phyloP scores from a whole-genome alignment of 805 yeast species.

The Myxozyma kluyveri region DNA sequence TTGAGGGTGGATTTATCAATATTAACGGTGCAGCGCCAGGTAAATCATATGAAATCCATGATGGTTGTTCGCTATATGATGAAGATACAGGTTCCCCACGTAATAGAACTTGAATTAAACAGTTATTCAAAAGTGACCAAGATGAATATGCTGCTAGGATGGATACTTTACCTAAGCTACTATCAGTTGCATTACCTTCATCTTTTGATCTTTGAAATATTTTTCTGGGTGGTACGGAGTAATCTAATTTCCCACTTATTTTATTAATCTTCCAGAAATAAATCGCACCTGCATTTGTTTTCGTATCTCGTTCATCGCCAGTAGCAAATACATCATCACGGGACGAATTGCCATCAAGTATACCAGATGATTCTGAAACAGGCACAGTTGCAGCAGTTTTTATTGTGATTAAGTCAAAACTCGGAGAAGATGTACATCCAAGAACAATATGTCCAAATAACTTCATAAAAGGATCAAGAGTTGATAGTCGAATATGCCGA shows the following conservation, averaged over 20 bases:
- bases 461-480: conserved; percentile 10
- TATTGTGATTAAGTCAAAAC: conserved; percentile 11
- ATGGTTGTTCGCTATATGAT: neutral
- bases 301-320: neutral
- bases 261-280: conserved; percentile 12
- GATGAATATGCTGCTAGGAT: conserved; percentile 11
- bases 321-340: neutral
- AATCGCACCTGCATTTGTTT: conserved; percentile 5
- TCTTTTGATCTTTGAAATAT: no score
- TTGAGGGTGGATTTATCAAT: neutral
- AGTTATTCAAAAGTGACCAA: conserved; percentile 17
- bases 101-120: conserved; percentile 16
- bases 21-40: no score
- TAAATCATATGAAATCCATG: no score
- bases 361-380: no score
- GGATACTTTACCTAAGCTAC: no score
- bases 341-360: neutral
- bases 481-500: conserved; percentile 1
- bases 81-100: conserved; percentile 12
- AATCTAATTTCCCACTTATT: neutral
- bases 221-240: neutral
- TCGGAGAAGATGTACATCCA: conserved; percentile 20
- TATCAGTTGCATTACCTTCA: no score
- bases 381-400: no score
- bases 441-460: conserved; percentile 16